phyloP scores from a whole-genome alignment of 176 grass and related monocot genomes.

The Pontederia crassipes region DNA sequence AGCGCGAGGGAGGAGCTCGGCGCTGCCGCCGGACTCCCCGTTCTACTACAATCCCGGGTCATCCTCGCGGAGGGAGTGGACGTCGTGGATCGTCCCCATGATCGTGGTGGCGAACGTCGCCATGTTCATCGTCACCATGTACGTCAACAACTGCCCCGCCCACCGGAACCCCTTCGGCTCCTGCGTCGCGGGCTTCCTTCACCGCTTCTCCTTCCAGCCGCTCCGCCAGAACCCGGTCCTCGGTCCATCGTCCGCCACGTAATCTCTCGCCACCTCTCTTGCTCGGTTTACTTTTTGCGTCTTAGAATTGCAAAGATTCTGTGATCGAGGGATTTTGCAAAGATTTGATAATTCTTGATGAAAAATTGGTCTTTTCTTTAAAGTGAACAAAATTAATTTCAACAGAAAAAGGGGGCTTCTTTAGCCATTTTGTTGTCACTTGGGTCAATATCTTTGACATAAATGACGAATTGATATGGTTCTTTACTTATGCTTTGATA shows the following conservation, averaged over 20 bases:
- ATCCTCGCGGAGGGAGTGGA: constrained; percentile 15
- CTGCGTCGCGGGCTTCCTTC: constrained; percentile 6
- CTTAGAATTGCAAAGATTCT: no score
- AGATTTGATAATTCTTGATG: no score
- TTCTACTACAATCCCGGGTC: no score
- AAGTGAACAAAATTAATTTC: no score
- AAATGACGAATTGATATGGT: no score
- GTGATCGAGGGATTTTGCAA: no score
- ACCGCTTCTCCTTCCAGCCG: constrained; percentile 9
- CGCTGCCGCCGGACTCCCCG: neutral
- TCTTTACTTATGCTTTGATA: no score
- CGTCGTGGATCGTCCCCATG: constrained; percentile 53
- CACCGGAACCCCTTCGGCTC: neutral
- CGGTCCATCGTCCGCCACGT: constrained; percentile 9
- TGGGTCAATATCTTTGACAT: no score
- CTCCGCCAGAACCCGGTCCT: constrained; percentile 7
- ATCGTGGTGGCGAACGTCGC: constrained; percentile 36
- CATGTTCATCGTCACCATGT: constrained; percentile 66
- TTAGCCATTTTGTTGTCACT: no score
- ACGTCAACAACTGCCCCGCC: constrained; percentile 23
- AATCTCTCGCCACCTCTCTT: neutral
- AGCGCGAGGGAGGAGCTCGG: no score
- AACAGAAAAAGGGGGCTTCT: no score
- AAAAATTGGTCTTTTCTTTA: no score
- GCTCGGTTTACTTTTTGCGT: neutral